Evolutionary conservation across 495 filamentous ascomycete species (phyloP), one percentile per base, ranked within the genome.

Genomic region (Aspergillus ellipticus): DNA sequence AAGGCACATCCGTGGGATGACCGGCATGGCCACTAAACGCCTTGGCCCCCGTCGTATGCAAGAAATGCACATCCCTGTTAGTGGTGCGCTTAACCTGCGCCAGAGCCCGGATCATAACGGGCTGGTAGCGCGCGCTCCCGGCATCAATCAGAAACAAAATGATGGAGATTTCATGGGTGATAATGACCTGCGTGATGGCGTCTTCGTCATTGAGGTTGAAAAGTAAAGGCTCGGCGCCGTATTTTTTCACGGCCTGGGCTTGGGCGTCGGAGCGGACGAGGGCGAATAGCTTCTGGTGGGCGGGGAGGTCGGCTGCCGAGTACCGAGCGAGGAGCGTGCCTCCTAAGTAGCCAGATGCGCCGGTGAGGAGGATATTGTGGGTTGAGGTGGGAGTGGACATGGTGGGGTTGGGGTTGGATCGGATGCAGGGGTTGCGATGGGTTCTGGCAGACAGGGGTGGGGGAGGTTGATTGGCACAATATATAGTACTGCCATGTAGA

Each of bases 301-400:
- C 33, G 6, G 75, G 74, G 6, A 79, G 67, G 2, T 66, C 59
- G 16, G 72, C 66, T 1, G 51, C 21, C 8, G 57, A 48, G 56
- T 67, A 63, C n/a, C 63, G 67, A 20, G 77, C 71, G 6, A 82
- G 74, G 11, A 82, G 58, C 4, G 68, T 66, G 15, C 79, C 79
- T 7, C 78, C 78, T 0, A 82, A 70, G 51, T 82, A 82, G 15
- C 79, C 79, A 2, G 78, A 82, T 9, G 64, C 73, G 3, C 79
- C 79, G 4, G 79, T 82, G 20, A 82, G 61, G 33, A 80, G 71
- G 33, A 82, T 73, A 41, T 76, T 76, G 42, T 67, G 68, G 21
- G 61, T 56, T 61, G 64, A 64, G 15, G 21, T 42, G 48, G 17
- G 13, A 1, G 21, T 39, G 35, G 6, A 5, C 11, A n/a, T 39